phyloP scores from a whole-genome alignment of 2,329 filamentous ascomycete genomes.

The Cladosporium sp. region DNA sequence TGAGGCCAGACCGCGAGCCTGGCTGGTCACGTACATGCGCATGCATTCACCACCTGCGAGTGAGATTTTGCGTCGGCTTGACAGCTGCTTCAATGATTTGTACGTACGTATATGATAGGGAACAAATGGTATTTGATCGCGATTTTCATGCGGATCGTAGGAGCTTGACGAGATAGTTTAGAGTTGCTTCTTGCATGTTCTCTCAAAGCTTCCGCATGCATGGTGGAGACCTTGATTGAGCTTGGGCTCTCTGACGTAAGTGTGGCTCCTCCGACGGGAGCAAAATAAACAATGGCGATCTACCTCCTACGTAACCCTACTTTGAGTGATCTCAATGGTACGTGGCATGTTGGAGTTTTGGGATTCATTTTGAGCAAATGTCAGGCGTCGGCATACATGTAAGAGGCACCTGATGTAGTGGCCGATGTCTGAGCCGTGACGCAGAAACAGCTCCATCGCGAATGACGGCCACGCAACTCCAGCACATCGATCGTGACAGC shows the following conservation, averaged over 20 bases:
- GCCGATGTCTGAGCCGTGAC: neutral
- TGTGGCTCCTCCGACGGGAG: neutral
- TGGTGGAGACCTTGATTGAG: neutral
- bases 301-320: neutral
- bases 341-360: neutral
- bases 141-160: neutral
- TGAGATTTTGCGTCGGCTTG: neutral
- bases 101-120: neutral
- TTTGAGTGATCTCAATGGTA: neutral
- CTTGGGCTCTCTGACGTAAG: constrained; percentile 8
- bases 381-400: neutral
- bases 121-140: neutral
- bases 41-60: neutral
- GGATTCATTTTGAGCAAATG: neutral
- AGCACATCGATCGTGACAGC: neutral
- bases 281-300: neutral
- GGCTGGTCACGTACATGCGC: no score
- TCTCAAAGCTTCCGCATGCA: neutral
- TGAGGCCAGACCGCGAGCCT: no score
- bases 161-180: neutral
- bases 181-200: neutral
- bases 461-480: neutral
- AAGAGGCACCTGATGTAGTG: neutral
- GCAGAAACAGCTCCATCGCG: neutral
- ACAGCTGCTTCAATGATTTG: neutral